phyloP scores from a whole-genome alignment of 306 rosid species.

The Lotus japonicus region DNA sequence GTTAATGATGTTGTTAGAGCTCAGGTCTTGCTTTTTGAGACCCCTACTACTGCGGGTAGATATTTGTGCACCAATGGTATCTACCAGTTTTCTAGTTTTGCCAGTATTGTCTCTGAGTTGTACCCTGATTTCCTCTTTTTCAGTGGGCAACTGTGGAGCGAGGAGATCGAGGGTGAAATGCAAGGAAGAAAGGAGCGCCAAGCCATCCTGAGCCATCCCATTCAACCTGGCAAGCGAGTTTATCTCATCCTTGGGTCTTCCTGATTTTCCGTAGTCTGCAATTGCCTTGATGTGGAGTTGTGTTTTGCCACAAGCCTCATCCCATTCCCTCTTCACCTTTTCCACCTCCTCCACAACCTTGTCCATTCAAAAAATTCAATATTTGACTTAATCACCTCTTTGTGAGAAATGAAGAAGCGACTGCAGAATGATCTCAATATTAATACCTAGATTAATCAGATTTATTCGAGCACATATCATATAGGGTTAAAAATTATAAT shows the following conservation, averaged over 20 bases:
- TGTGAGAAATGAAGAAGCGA: neutral
- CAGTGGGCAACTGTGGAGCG: conserved; percentile 72
- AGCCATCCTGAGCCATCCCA: conserved; percentile 74
- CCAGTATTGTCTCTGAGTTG: conserved; percentile 41
- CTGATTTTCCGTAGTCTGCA: conserved; percentile 45
- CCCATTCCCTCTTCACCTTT: conserved; percentile 70
- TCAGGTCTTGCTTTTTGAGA: conserved; percentile 46
- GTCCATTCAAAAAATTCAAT: conserved; percentile 31
- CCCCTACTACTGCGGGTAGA: conserved; percentile 65
- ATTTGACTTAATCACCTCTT: too few relatives aligned
- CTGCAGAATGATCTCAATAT: neutral
- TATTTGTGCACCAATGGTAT: conserved; percentile 82
- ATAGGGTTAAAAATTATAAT: too few relatives aligned
- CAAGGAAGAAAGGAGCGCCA: conserved; percentile 59
- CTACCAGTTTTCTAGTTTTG: conserved; percentile 66
- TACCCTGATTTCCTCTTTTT: conserved; percentile 54
- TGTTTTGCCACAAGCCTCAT: conserved; percentile 42
- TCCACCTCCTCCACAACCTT: conserved; percentile 70
- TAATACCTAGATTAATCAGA: too few relatives aligned
- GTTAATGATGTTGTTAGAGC: conserved; percentile 62
- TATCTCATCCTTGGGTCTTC: conserved; percentile 17
- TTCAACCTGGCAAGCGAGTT: conserved; percentile 79
- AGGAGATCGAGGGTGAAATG: conserved; percentile 81
- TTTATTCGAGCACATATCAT: too few relatives aligned
- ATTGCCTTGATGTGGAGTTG: conserved; percentile 56